phyloP scores from a whole-genome alignment of 371 early-diverging fungal species.

The Umbelopsis sp. region DNA sequence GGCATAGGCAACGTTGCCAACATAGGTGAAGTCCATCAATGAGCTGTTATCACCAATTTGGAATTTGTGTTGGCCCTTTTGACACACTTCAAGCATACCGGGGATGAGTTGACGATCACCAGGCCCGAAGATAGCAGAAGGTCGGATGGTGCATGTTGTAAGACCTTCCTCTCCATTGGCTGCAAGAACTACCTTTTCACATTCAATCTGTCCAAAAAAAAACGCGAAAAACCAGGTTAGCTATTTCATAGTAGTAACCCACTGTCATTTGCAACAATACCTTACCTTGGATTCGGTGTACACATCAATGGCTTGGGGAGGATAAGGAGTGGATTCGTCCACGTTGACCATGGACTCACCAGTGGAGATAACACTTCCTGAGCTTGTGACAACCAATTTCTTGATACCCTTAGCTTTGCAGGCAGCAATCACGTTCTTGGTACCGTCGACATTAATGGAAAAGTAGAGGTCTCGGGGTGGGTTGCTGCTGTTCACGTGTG shows the following conservation, averaged over 20 bases:
- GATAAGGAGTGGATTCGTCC: conserved; percentile 79
- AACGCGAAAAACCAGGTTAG: background rate
- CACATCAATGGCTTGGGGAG: conserved; percentile 78
- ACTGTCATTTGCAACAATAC: too few species aligned
- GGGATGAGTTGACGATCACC: conserved; percentile 87
- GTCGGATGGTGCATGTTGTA: conserved; percentile 81
- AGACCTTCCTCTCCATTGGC: conserved; percentile 74
- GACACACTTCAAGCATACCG: conserved; percentile 75
- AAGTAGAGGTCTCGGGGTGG: conserved; percentile 78
- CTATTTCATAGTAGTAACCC: too few species aligned
- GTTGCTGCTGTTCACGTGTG: conserved; percentile 87
- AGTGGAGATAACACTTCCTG: conserved; percentile 87
- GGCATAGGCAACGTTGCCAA: conserved; percentile 91
- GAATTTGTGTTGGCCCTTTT: conserved; percentile 72
- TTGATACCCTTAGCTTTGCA: conserved; percentile 70
- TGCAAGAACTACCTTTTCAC: conserved; percentile 83
- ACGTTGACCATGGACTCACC: conserved; percentile 80
- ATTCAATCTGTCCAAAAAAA: conserved; percentile 54
- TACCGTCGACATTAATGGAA: conserved; percentile 90
- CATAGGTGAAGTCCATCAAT: conserved; percentile 92
- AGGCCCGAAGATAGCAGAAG: conserved; percentile 94
- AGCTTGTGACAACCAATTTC: conserved; percentile 85
- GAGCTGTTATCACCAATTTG: conserved; percentile 89
- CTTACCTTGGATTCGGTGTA: conserved; percentile 89
- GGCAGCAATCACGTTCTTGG: conserved; percentile 80